Base-by-base conservation (phyloP, 805 yeast genomes). In the Barnettozyma wickerhamii region DNA sequence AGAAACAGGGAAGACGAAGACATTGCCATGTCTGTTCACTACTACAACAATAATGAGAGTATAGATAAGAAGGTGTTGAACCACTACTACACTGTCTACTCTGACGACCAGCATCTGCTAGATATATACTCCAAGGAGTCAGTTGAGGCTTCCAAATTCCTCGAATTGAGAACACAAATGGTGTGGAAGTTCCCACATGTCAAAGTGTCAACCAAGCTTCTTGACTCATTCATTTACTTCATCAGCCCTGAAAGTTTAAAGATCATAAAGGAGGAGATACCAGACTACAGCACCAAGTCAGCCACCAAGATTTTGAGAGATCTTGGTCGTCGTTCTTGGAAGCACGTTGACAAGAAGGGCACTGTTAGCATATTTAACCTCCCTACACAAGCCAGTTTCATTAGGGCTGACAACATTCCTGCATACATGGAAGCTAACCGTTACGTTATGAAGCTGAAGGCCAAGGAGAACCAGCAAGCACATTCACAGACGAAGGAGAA, bases 391-490 rank as follows among this genome's bases (percentile, higher is more conserved):
- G 77, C 84, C 10, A 67, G 74, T 3, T 90, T 90, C 55, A 72
- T 86, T 45, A 75, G 98, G 50, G 73, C 84, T 36, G 89, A 88
- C 58, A 86, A 81, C 56, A 66, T 87, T 35, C 74, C 85, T 2
- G 85, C 91, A 2, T 89, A 81, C 60, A 75, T 88, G 78, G 99
- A 93, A 64, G 89, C 95, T 17, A 93, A 89, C 59, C 71, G 99
- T 47, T 72, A 75, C 55, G 71, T 83, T 42, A 73, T 91, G 74
- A 84, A 77, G 56, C 58, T 72, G 30, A 78, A 77, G 52, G 90
- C 90, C 1, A 66, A 66, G 41, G 46, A 46, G 18, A n/a, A n/a
- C n/a, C 47, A 46, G 17, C 48, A 41, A 37, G 53, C 10, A 40
- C 50, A 20, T 29, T 29, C 30, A 7, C 44, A 36, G 30, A 58